phyloP scores from a whole-genome alignment of 2,329 filamentous ascomycete species.

The Aspergillus melleus region DNA sequence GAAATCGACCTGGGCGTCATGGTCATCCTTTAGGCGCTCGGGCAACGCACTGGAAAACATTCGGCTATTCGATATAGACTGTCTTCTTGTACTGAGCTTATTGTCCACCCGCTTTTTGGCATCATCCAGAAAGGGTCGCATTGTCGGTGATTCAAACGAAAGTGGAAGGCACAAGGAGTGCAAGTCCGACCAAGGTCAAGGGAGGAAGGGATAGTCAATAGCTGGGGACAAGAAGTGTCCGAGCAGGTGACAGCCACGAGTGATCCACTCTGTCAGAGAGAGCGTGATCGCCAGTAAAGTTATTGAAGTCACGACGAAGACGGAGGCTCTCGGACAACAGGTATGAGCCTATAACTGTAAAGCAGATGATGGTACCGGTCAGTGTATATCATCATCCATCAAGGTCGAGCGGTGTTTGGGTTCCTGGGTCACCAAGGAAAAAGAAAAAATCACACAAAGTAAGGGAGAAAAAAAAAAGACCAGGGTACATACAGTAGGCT shows the following conservation, averaged over 20 bases:
- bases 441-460: no score
- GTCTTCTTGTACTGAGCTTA: slow-evolving; percentile 44
- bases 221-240: neutral
- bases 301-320: slow-evolving; percentile 8
- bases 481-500: slow-evolving; percentile 9
- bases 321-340: neutral
- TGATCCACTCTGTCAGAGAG: slow-evolving; percentile 9
- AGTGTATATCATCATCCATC: slow-evolving; percentile 3
- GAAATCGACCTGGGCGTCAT: slow-evolving; percentile 62
- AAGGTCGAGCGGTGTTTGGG: neutral
- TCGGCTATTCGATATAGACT: slow-evolving; percentile 42
- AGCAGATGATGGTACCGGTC: slow-evolving; percentile 13
- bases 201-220: neutral
- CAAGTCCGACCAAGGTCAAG: neutral
- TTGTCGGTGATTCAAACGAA: slow-evolving; percentile 16
- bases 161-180: neutral
- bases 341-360: neutral
- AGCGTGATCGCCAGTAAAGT: slow-evolving; percentile 1
- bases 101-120: slow-evolving; percentile 44
- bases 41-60: slow-evolving; percentile 55
- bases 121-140: slow-evolving; percentile 41
- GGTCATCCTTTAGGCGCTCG: slow-evolving; percentile 58
- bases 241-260: slow-evolving; percentile 14
- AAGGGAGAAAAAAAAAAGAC: slow-evolving; percentile 6
- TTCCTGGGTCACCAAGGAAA: no score